These are phyloP conservation scores for Skeletonema marinoi DNA, from an alignment of 108 stramenopile species.

Conservation along the genomic window DNA sequence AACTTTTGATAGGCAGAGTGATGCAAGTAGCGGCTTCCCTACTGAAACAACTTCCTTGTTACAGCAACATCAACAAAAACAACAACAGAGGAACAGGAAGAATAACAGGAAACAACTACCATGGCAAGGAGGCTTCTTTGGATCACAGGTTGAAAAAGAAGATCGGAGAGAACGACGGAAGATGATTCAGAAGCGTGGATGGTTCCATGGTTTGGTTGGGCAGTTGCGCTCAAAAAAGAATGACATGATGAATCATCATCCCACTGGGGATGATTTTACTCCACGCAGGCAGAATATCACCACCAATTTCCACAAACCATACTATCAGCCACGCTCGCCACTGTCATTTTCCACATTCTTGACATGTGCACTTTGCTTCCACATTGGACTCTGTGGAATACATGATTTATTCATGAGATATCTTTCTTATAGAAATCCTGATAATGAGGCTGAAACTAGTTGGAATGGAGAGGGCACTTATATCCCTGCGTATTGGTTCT, in stretches of 20 bases:
- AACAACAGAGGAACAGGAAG: neutral
- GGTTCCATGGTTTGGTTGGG: constrained; percentile 26
- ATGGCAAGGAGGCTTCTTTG: constrained; percentile 51
- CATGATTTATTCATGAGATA: constrained; percentile 50
- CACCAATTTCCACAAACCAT: neutral
- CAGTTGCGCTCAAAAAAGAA: neutral
- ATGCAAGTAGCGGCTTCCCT: constrained; percentile 10
- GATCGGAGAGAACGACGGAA: constrained; percentile 42
- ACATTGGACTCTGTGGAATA: constrained; percentile 36
- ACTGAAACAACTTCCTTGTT: constrained; percentile 40
- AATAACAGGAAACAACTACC: constrained; percentile 10
- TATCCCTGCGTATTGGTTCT: constrained; percentile 40
- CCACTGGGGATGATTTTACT: constrained; percentile 27
- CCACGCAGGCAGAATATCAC: neutral
- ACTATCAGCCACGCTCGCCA: neutral
- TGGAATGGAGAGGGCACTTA: constrained; percentile 52
- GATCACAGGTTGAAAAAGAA: constrained; percentile 45
- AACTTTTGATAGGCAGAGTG: neutral
- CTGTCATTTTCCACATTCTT: constrained; percentile 21
- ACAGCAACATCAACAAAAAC: neutral
- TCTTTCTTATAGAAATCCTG: constrained; percentile 35
- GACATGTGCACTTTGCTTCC: constrained; percentile 33
- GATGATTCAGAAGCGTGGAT: constrained; percentile 24
- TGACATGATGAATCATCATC: constrained; percentile 15
- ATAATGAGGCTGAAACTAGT: constrained; percentile 34